A percentile compares a stretch with the other conserved stretches of the same genome.
Evolutionary conservation across 2,329 filamentous ascomycete genomes (phyloP).

Genomic region (Claviceps capensis): DNA sequence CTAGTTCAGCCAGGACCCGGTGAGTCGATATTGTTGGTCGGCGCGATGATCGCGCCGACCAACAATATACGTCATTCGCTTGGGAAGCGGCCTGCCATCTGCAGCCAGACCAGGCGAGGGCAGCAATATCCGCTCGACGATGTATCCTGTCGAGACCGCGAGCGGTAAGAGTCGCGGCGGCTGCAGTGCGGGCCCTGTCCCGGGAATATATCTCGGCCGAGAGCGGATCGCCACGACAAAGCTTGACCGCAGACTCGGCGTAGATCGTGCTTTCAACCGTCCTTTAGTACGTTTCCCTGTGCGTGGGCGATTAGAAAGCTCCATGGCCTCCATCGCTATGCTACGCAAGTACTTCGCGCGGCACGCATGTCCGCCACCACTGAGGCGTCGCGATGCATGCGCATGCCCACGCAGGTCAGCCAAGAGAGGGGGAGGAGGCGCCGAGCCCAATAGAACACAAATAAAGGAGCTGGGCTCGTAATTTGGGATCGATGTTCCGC

Average conservation of each 20-base stretch:
- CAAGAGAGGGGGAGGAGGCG: background rate
- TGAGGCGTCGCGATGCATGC: background rate
- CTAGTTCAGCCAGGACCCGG: too few relatives aligned
- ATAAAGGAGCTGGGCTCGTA: too few relatives aligned
- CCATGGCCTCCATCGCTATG: constrained; percentile 1
- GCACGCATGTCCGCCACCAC: background rate
- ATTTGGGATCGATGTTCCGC: too few relatives aligned
- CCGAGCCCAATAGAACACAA: too few relatives aligned
- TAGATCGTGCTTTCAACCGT: background rate
- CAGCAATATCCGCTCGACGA: constrained; percentile 38
- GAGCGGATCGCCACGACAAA: constrained; percentile 2
- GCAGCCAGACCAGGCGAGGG: constrained; percentile 20
- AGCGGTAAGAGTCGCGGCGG: constrained; percentile 33
- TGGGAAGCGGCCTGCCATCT: constrained; percentile 23
- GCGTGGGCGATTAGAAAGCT: background rate
- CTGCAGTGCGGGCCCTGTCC: constrained; percentile 33
- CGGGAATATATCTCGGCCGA: constrained; percentile 25
- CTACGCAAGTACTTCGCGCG: background rate
- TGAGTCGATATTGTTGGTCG: too few relatives aligned
- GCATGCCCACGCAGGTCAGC: background rate
- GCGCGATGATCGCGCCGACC: too few relatives aligned
- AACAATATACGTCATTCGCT: constrained; percentile 39
- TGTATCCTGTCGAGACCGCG: constrained; percentile 41
- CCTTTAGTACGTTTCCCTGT: background rate
- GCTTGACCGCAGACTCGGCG: background rate